Base-by-base conservation (phyloP, 139 green algal species). In the Ettlia oleoabundans region DNA sequence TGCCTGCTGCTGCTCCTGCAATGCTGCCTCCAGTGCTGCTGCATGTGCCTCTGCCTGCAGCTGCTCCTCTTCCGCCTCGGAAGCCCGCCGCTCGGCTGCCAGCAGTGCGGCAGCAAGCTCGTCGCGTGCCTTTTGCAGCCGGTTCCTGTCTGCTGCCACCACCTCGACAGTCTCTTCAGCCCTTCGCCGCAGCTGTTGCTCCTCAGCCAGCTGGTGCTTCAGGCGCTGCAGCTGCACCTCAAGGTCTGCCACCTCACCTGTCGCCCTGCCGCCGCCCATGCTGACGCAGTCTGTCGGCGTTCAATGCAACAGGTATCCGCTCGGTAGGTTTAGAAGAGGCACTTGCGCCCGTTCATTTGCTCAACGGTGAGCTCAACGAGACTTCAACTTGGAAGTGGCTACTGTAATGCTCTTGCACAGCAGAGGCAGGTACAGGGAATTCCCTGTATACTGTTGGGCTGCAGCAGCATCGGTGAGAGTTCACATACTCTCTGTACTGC, bases 41-140 rank as follows among this genome's bases (percentile, higher is more conserved):
- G 83, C 70, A 40, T 91, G 82, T 68, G 92, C 80, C 76, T 94
- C 90, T 28, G 90, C 81, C 0, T 78, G 68, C 33, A 90, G 43
- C 81, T 92, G 90, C 74, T 95, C 91, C 63, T 91, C 87, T 65
- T 93, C 87, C 52, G 89, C 90, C 33, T 95, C 88, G 18, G 55
- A 37, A 24, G 89, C 89, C 4, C 83, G 76, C 32, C 83, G 32
- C 71, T 89, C 68, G 30, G 86, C 87, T 5, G 85, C 64, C 18
- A 91, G 76, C 75, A 93, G 63, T 0, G 78, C 69, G 0, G 63
- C 21, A 2, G 75, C 75, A 3, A 81, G 75, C 58, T 81, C 75
- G 15, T 81, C 75, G 0, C 75, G 75, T 0, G 75, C 75, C 2
- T 40, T 32, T 37, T 80, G 73, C 52, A 80, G 35, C 4, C 73